These are phyloP conservation scores for Coprinopsis cinerea DNA, from an alignment of 768 basidiomycete genomes.

Conservation along the genomic window DNA sequence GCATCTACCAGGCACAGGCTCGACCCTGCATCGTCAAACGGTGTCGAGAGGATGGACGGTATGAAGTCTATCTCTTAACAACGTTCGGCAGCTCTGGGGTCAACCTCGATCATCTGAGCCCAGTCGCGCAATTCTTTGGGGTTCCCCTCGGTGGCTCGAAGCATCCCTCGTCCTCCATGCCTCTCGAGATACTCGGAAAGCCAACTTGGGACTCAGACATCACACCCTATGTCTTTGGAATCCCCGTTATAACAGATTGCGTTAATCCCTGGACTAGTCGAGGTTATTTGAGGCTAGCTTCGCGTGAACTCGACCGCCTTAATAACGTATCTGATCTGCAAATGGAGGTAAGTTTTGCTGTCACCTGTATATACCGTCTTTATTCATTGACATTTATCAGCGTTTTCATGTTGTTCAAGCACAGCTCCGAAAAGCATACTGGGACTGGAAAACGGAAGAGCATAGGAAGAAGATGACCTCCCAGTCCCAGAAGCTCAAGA, in stretches of 20 bases:
- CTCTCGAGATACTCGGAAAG: neutral
- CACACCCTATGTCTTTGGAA: slow-evolving; percentile 13
- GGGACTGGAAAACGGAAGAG: too few species aligned
- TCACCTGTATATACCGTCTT: neutral
- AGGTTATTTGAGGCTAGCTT: slow-evolving; percentile 16
- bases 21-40: slow-evolving; percentile 32
- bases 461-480: too few species aligned
- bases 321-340: slow-evolving; percentile 11
- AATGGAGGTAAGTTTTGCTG: neutral
- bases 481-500: too few species aligned
- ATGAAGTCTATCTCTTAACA: slow-evolving; percentile 32
- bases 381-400: neutral
- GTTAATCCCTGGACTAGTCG: slow-evolving; percentile 7
- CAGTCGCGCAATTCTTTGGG: slow-evolving; percentile 26
- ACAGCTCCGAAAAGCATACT: neutral
- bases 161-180: neutral
- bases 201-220: slow-evolving; percentile 20
- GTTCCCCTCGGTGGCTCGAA: slow-evolving; percentile 25
- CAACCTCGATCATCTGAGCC: slow-evolving; percentile 17
- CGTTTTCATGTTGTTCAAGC: neutral
- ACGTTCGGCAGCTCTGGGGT: slow-evolving; percentile 25
- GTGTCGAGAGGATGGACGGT: slow-evolving; percentile 20
- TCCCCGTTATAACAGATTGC: neutral
- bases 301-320: slow-evolving; percentile 22
- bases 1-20: slow-evolving; percentile 9